Percentiles rank a stretch among this genome's conserved stretches.
Conservation (phyloP, 2,329 filamentous ascomycete species). For the Seiridium cupressi region DNA sequence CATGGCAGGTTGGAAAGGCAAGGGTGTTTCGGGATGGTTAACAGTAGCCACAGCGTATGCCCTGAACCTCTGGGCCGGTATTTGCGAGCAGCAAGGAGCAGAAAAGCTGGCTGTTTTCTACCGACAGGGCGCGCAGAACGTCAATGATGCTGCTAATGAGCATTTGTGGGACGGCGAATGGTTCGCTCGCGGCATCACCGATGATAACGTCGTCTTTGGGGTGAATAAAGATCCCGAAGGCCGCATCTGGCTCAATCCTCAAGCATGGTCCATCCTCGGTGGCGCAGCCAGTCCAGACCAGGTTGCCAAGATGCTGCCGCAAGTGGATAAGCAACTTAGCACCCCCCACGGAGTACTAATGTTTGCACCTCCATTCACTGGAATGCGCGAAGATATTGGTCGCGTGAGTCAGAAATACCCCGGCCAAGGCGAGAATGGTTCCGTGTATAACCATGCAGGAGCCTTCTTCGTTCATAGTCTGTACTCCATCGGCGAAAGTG, state of each 20-base stretch:
- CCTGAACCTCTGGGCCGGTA: constrained; percentile 49
- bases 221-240: constrained; percentile 49
- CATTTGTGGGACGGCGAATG: constrained; percentile 56
- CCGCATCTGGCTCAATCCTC: constrained; percentile 58
- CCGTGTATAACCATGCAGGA: constrained; percentile 57
- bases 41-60: constrained; percentile 54
- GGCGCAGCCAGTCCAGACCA: constrained; percentile 45
- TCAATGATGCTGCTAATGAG: constrained; percentile 49
- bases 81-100: constrained; percentile 44
- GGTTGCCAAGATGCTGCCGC: constrained; percentile 41
- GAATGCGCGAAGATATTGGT: constrained; percentile 57
- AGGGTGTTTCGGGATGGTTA: constrained; percentile 57
- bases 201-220: constrained; percentile 52
- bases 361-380: constrained; percentile 53
- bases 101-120: constrained; percentile 41
- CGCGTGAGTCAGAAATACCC: constrained; percentile 58
- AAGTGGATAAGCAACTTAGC: constrained; percentile 48
- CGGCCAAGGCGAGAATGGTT: constrained; percentile 56
- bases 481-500: constrained; percentile 46
- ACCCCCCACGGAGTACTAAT: constrained; percentile 55
- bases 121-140: constrained; percentile 38
- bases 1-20: constrained; percentile 59
- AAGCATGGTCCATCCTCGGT: constrained; percentile 53
- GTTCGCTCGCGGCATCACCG: constrained; percentile 57
- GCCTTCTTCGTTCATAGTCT: constrained; percentile 54